These are phyloP conservation scores for Filosporella fistucella DNA, from an alignment of 495 filamentous ascomycete species.

Conservation along the genomic window DNA sequence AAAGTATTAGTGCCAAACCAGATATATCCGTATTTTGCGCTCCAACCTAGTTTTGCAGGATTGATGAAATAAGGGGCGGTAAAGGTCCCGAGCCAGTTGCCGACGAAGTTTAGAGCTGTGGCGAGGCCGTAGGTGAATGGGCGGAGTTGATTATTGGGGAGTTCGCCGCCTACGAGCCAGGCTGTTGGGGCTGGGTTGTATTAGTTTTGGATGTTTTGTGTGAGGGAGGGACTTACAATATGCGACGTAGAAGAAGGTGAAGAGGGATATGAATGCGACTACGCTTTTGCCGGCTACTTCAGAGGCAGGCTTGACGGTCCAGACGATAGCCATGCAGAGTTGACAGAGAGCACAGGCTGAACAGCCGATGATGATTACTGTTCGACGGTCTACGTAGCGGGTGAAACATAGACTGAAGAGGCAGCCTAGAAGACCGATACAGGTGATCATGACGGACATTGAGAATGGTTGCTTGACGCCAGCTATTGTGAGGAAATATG, in stretches of 20 bases:
- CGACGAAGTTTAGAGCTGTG: constrained; percentile 47
- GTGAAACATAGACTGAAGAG: constrained; percentile 48
- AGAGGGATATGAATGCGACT: constrained; percentile 48
- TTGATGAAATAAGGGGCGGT: constrained; percentile 61
- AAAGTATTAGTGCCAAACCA: constrained; percentile 37
- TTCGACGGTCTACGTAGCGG: constrained; percentile 46
- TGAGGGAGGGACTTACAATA: too few relatives aligned
- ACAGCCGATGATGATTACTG: constrained; percentile 50
- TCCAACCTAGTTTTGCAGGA: constrained; percentile 25
- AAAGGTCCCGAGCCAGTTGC: constrained; percentile 52
- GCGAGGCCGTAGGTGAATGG: constrained; percentile 54
- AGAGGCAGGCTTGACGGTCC: constrained; percentile 42
- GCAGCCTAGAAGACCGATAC: constrained; percentile 52
- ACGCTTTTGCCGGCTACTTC: constrained; percentile 44
- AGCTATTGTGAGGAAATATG: constrained; percentile 62
- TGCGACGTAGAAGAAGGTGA: constrained; percentile 53
- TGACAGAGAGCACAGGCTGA: constrained; percentile 46
- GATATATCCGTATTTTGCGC: constrained; percentile 36
- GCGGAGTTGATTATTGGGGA: constrained; percentile 48
- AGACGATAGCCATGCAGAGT: constrained; percentile 49
- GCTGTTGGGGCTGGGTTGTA: constrained; percentile 42
- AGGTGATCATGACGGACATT: constrained; percentile 50
- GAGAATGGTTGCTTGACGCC: constrained; percentile 54
- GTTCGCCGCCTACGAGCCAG: constrained; percentile 57
- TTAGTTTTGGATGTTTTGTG: too few relatives aligned